Evolutionary conservation across 148 eudicot species (phyloP).

Genomic region (Pouteria glomerata): DNA sequence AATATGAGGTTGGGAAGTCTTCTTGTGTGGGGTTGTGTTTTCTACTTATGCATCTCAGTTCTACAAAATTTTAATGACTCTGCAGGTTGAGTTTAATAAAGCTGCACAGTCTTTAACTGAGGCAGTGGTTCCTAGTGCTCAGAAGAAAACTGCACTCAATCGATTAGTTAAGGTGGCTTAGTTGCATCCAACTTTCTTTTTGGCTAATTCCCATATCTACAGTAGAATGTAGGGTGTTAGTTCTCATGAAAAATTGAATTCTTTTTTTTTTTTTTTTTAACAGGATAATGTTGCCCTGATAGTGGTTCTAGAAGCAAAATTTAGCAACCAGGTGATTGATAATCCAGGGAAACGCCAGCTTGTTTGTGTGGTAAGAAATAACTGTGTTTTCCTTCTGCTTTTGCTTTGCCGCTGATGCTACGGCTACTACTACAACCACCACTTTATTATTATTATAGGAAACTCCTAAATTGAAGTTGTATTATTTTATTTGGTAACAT

Average conservation of each 20-base stretch:
- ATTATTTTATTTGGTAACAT: no score
- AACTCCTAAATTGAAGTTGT: no score
- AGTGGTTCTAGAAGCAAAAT: slow-evolving; percentile 89
- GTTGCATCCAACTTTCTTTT: slow-evolving; percentile 1
- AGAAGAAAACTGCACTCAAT: slow-evolving; percentile 79
- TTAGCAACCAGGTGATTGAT: slow-evolving; percentile 73
- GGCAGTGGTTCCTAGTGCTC: slow-evolving; percentile 74
- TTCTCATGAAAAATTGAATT: slow-evolving; percentile 1
- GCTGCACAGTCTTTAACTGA: slow-evolving; percentile 99
- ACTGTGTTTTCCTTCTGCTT: neutral
- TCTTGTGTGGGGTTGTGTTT: neutral
- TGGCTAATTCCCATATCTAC: neutral
- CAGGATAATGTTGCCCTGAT: slow-evolving; percentile 97
- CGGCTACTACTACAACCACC: neutral
- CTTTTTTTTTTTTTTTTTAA: no score
- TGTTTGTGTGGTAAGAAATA: slow-evolving; percentile 89
- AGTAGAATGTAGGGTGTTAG: neutral
- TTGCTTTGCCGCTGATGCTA: neutral
- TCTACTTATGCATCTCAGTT: no score
- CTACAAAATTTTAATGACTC: no score
- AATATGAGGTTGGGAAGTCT: slow-evolving; percentile 72
- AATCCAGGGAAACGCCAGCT: slow-evolving; percentile 93
- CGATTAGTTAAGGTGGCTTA: slow-evolving; percentile 76
- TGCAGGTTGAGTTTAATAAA: slow-evolving; percentile 94
- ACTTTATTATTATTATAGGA: neutral